Percentiles rank a stretch among this genome's conserved stretches.
Conservation (phyloP, 768 basidiomycete genomes). For the Glaciozyma antarctica region DNA sequence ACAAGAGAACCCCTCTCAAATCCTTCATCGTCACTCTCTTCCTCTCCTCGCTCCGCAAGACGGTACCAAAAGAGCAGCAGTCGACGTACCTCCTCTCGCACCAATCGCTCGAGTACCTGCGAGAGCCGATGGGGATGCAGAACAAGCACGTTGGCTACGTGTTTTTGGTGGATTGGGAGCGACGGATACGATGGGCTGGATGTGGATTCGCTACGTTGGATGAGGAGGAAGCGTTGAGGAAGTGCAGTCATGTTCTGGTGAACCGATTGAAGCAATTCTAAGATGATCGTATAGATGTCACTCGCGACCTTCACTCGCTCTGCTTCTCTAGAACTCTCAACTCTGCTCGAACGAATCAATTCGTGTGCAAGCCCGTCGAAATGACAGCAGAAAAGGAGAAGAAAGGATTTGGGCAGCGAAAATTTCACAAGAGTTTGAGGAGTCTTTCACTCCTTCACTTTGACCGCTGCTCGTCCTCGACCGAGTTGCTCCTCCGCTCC, state of each 20-base stretch:
- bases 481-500: too few species aligned
- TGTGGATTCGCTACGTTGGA: conserved; percentile 71
- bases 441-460: too few species aligned
- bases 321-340: neutral
- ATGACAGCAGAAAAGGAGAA: too few species aligned
- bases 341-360: too few species aligned
- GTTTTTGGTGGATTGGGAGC: conserved; percentile 74
- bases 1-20: conserved; percentile 87
- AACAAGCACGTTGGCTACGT: conserved; percentile 89
- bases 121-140: conserved; percentile 73
- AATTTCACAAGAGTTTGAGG: too few species aligned
- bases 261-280: conserved; percentile 30
- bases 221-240: conserved; percentile 60
- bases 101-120: conserved; percentile 75
- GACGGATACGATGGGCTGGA: conserved; percentile 83
- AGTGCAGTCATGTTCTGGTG: conserved; percentile 40
- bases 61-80: conserved; percentile 57
- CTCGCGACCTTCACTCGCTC: too few species aligned
- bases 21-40: conserved; percentile 80
- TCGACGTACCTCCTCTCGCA: conserved; percentile 66
- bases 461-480: too few species aligned
- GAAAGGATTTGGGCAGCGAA: too few species aligned
- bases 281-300: too few species aligned
- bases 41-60: conserved; percentile 58
- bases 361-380: too few species aligned